These are phyloP conservation scores for Xenosphaeropsis pyriputrescens DNA, from an alignment of 2,329 filamentous ascomycete species.

Conservation along the genomic window DNA sequence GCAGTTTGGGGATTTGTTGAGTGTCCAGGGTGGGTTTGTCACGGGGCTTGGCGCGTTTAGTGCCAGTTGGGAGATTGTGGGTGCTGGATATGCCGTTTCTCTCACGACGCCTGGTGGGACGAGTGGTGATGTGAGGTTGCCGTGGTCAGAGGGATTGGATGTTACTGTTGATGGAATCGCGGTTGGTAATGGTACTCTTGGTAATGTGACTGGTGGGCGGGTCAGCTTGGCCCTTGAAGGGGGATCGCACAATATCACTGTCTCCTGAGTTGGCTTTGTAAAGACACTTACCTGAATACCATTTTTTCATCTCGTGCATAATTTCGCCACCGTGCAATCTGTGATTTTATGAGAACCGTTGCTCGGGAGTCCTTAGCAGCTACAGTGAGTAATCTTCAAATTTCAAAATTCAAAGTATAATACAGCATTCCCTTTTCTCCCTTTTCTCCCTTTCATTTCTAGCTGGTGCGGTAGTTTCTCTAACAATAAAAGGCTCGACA, in stretches of 20 bases:
- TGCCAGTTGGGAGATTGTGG: conserved; percentile 2
- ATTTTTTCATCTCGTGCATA: too few relatives aligned
- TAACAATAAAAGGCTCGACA: too few relatives aligned
- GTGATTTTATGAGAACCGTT: too few relatives aligned
- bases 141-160: not conserved
- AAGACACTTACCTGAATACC: too few relatives aligned
- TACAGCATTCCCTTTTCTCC: too few relatives aligned
- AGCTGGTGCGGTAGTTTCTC: too few relatives aligned
- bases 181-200: too few relatives aligned
- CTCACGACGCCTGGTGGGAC: conserved; percentile 3
- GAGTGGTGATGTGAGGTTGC: conserved; percentile 3
- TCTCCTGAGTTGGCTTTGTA: not conserved
- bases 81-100: not conserved
- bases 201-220: not conserved
- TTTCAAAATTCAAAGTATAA: too few relatives aligned
- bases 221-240: not conserved
- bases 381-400: too few relatives aligned
- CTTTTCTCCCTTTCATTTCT: too few relatives aligned
- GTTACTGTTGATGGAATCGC: not conserved
- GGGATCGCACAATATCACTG: not conserved
- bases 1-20: conserved; percentile 20
- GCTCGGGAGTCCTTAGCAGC: too few relatives aligned
- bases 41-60: conserved; percentile 19
- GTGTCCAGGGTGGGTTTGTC: conserved; percentile 21
- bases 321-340: too few relatives aligned